These are phyloP conservation scores for Besnoitia besnoiti DNA, from an alignment of 169 alveolate species.

Conservation along the genomic window DNA sequence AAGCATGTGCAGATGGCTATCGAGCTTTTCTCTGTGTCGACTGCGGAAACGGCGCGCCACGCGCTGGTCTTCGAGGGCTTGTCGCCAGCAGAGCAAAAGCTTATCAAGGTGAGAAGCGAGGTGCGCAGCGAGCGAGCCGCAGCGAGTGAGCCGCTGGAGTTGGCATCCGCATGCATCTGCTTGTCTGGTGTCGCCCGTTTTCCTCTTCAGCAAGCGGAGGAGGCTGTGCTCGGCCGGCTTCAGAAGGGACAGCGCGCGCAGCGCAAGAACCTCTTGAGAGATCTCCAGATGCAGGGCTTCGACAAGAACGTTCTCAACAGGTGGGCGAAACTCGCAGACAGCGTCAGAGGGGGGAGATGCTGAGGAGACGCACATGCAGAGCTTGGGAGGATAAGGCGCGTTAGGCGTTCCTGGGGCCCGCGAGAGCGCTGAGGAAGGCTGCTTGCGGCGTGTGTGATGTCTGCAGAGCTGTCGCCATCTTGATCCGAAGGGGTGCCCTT, in stretches of 20 bases:
- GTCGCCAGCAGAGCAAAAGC: conserved; percentile 83
- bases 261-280: conserved; percentile 80
- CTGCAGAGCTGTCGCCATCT: conserved; percentile 81
- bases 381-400: neutral
- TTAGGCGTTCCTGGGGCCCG: too few species aligned
- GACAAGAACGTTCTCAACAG: conserved; percentile 76
- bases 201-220: conserved; percentile 81
- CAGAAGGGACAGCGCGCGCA: conserved; percentile 85
- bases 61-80: conserved; percentile 80
- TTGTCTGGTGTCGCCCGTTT: neutral
- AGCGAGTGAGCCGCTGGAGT: too few species aligned
- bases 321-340: conserved; percentile 58
- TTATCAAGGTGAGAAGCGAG: conserved; percentile 74
- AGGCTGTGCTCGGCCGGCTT: conserved; percentile 80
- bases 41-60: conserved; percentile 89
- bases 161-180: neutral
- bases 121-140: too few species aligned
- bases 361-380: too few species aligned
- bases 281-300: conserved; percentile 80
- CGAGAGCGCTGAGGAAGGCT: neutral
- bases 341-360: neutral
- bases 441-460: neutral
- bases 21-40: conserved; percentile 87
- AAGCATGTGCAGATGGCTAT: conserved; percentile 91
- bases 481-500: conserved; percentile 81